Conservation (phyloP, 2,329 filamentous ascomycete genomes). For the Phoma sp. region DNA sequence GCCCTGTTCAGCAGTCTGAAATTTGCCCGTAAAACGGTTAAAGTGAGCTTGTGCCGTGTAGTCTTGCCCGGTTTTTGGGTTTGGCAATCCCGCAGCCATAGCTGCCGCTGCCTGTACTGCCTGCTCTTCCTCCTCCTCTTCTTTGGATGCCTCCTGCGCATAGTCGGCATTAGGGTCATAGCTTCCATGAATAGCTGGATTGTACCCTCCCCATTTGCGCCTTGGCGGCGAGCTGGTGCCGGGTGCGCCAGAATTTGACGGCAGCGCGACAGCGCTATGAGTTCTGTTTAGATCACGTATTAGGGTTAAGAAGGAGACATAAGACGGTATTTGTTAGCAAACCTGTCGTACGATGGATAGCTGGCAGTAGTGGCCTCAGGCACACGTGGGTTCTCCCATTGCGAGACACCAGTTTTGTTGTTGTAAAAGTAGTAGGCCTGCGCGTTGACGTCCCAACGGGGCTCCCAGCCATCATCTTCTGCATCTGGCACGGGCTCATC, state of each 20-base stretch:
- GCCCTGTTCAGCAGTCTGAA: slow-evolving; percentile 70
- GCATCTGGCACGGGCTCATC: slow-evolving; percentile 53
- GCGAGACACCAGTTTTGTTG: slow-evolving; percentile 71
- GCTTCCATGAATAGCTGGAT: slow-evolving; percentile 92
- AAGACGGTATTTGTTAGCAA: slow-evolving; percentile 42
- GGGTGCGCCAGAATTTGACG: slow-evolving; percentile 39
- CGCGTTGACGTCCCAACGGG: slow-evolving; percentile 72
- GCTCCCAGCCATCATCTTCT: slow-evolving; percentile 77
- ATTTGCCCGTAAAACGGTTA: slow-evolving; percentile 88
- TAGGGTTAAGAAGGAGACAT: slow-evolving; percentile 37
- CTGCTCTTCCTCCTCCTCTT: slow-evolving; percentile 43
- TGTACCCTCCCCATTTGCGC: slow-evolving; percentile 75
- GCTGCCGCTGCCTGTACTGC: slow-evolving; percentile 33
- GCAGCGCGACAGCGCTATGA: slow-evolving; percentile 35
- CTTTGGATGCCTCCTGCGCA: slow-evolving; percentile 60
- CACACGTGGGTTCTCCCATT: slow-evolving; percentile 87
- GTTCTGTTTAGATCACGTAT: slow-evolving; percentile 35
- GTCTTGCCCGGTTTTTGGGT: slow-evolving; percentile 43
- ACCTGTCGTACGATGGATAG: slow-evolving; percentile 44
- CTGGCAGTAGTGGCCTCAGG: slow-evolving; percentile 51
- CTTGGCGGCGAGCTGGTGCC: slow-evolving; percentile 41
- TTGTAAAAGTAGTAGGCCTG: slow-evolving; percentile 86
- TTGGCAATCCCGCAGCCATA: slow-evolving; percentile 31
- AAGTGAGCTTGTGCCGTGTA: slow-evolving; percentile 78
- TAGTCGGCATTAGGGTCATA: slow-evolving; percentile 98